Evolutionary conservation across 1,284 basidiomycete genomes (phyloP).

Genomic region (Ceratobasidium sp.): DNA sequence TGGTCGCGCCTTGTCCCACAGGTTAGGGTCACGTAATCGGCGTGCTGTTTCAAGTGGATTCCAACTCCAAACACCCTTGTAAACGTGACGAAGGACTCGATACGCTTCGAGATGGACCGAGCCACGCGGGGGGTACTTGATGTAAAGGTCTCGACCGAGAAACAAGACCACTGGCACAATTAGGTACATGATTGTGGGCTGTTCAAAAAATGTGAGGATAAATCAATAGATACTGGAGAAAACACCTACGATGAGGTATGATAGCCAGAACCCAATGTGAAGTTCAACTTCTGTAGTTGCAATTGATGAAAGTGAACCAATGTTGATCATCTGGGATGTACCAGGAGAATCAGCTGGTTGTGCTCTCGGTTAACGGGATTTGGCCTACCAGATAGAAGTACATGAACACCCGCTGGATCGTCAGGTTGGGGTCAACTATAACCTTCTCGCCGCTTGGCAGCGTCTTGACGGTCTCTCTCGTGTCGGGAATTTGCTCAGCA

Average conservation of each 20-base stretch:
- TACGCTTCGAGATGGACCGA: conserved; percentile 53
- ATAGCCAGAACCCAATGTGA: conserved; percentile 56
- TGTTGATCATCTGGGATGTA: conserved; percentile 58
- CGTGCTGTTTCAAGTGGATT: conserved; percentile 52
- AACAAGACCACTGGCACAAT: conserved; percentile 56
- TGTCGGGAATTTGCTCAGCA: conserved; percentile 53
- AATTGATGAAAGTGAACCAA: conserved; percentile 55
- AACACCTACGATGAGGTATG: conserved; percentile 54
- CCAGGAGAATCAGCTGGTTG: conserved; percentile 15
- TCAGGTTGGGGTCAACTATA: conserved; percentile 59
- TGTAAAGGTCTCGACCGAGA: conserved; percentile 56
- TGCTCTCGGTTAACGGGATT: not conserved
- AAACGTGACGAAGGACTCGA: conserved; percentile 51
- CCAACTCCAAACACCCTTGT: conserved; percentile 52
- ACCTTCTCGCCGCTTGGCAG: conserved; percentile 54
- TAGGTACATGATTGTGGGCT: conserved; percentile 52
- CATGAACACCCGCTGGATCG: conserved; percentile 51
- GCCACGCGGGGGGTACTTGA: conserved; percentile 57
- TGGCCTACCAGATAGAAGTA: conserved; percentile 49
- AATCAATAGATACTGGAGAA: not conserved
- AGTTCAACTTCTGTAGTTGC: conserved; percentile 55
- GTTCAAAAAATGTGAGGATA: not conserved
- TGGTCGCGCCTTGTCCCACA: conserved; percentile 56
- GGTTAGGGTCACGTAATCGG: conserved; percentile 52
- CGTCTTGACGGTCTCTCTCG: conserved; percentile 46